Evolutionary conservation across 2,329 filamentous ascomycete genomes (phyloP).

Genomic region (Cladosporium oxysporum): DNA sequence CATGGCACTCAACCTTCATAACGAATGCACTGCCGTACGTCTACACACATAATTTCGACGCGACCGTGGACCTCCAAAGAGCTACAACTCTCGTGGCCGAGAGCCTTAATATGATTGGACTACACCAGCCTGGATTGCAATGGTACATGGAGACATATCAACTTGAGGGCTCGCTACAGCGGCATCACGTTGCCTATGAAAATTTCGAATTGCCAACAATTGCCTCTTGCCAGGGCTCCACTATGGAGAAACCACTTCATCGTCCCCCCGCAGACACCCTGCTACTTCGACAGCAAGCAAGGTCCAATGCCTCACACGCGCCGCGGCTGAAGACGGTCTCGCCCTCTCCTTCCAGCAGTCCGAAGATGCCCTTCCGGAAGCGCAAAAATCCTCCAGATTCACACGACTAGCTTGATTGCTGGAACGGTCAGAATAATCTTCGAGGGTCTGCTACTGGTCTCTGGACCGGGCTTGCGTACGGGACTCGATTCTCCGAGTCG

Average conservation of each 20-base stretch:
- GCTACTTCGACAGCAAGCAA: background rate
- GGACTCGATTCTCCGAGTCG: background rate
- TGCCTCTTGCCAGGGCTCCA: too few relatives aligned
- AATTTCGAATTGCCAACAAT: background rate
- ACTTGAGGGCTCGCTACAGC: constrained; percentile 5
- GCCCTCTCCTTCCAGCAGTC: background rate
- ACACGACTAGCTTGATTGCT: background rate
- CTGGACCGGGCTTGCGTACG: background rate
- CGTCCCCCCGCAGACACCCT: background rate
- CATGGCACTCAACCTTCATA: background rate
- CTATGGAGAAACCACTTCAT: background rate
- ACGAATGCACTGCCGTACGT: constrained; percentile 8
- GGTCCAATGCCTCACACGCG: background rate
- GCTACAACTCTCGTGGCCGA: background rate
- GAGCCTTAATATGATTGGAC: background rate
- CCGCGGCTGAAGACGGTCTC: background rate
- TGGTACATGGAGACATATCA: constrained; percentile 1
- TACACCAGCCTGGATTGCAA: background rate
- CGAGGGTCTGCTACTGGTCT: background rate
- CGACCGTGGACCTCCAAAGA: background rate
- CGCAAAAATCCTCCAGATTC: background rate
- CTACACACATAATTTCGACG: background rate
- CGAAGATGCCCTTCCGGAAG: background rate
- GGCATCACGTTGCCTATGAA: background rate
- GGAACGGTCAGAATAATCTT: background rate